These are phyloP conservation scores for Eucalyptus pumila DNA, from an alignment of 345 rosid genomes.

Conservation along the genomic window DNA sequence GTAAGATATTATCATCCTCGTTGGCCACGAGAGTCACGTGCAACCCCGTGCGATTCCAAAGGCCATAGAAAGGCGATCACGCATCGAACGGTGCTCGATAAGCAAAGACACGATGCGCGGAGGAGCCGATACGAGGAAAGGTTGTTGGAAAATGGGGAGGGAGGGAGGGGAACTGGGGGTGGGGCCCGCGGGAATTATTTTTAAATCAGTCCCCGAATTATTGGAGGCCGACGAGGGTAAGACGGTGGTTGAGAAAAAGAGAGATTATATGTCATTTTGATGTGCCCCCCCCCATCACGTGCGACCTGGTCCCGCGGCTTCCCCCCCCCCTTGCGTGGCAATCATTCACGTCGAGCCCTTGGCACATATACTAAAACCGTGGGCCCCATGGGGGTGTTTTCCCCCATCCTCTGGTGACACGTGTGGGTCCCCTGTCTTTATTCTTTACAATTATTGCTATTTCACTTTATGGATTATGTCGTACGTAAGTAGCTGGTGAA, in stretches of 20 bases:
- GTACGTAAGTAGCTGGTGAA: neutral
- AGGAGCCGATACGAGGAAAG: neutral
- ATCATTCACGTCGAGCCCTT: neutral
- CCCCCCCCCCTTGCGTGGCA: neutral
- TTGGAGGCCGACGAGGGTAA: neutral
- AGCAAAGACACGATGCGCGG: neutral
- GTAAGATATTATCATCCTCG: neutral
- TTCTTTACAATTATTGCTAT: neutral
- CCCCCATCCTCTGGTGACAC: neutral
- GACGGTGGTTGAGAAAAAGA: neutral
- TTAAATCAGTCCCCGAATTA: neutral
- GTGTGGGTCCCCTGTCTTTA: neutral
- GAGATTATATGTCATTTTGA: neutral
- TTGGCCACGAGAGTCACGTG: neutral
- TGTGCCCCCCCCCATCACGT: neutral
- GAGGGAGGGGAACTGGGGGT: neutral
- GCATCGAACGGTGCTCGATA: neutral
- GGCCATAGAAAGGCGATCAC: neutral
- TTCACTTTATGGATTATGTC: accelerated
- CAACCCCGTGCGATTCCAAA: neutral
- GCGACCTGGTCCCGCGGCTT: neutral
- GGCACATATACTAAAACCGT: neutral
- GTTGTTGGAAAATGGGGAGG: neutral
- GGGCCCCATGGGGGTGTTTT: neutral
- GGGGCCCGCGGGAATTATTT: neutral